A percentile compares a stretch with the other conserved stretches of the same genome.
phyloP scores from a whole-genome alignment of 1,139 yeast genomes.

The Ashbya aceris region DNA sequence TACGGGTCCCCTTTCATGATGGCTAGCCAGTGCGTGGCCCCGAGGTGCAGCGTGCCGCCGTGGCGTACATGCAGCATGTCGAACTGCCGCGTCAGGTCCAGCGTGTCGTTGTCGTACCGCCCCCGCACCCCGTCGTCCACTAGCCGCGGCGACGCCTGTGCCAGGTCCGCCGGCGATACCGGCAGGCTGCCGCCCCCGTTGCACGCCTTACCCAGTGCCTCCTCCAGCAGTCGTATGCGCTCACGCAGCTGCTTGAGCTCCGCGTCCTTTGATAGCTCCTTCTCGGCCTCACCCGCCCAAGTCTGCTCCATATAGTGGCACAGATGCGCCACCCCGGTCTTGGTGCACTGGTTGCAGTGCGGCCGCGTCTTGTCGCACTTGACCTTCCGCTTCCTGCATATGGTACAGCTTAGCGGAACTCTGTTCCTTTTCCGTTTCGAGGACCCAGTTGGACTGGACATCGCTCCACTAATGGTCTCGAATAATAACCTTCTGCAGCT shows the following conservation, averaged over 20 bases:
- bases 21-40: conserved; percentile 46
- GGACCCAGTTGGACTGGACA: not conserved
- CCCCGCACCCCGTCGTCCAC: not conserved
- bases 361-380: conserved; percentile 53
- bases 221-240: conserved; percentile 27
- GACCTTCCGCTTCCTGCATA: conserved; percentile 40
- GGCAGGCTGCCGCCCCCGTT: conserved; percentile 3
- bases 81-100: conserved; percentile 39
- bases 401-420: conserved; percentile 41
- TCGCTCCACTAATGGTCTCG: not conserved
- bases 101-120: conserved; percentile 29
- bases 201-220: conserved; percentile 24
- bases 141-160: not conserved
- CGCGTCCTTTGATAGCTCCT: conserved; percentile 38
- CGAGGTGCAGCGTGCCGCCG: conserved; percentile 41
- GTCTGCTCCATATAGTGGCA: conserved; percentile 57
- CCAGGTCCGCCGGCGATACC: not conserved
- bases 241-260: conserved; percentile 29
- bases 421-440: conserved; percentile 35
- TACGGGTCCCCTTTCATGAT: conserved; percentile 46
- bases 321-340: conserved; percentile 64
- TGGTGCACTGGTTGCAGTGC: conserved; percentile 62
- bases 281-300: conserved; percentile 45
- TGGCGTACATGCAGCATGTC: conserved; percentile 43
- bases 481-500: no score